These are phyloP conservation scores for Biancaea sappan DNA, from an alignment of 306 rosid genomes.

Conservation along the genomic window DNA sequence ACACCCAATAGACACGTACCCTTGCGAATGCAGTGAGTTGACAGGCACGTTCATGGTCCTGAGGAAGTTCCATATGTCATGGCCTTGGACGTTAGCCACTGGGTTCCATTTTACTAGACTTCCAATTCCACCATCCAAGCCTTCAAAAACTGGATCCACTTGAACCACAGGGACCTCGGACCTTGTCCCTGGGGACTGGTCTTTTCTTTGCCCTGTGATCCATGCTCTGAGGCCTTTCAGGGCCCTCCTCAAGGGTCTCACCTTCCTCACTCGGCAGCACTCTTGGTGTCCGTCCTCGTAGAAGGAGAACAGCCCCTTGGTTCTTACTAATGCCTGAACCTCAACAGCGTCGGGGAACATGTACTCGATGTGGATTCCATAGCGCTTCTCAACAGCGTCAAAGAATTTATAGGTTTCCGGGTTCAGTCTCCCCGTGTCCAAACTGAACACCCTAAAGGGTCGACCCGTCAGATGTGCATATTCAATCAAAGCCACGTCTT, in stretches of 20 bases:
- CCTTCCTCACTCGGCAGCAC: conserved; percentile 94
- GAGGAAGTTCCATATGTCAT: conserved; percentile 77
- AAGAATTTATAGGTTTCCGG: conserved; percentile 83
- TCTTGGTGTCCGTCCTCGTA: conserved; percentile 99
- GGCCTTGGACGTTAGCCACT: conserved; percentile 69
- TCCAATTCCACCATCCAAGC: conserved; percentile 81
- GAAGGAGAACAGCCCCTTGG: conserved; percentile 91
- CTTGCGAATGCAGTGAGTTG: conserved; percentile 75
- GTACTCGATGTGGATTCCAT: conserved; percentile 85
- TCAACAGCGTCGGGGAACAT: conserved; percentile 94
- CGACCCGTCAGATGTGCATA: conserved; percentile 85
- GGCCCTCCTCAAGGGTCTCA: conserved; percentile 86
- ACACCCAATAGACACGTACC: conserved; percentile 84
- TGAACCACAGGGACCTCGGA: conserved; percentile 84
- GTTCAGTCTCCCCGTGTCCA: conserved; percentile 93
- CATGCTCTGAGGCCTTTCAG: conserved; percentile 85
- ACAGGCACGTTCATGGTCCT: conserved; percentile 85
- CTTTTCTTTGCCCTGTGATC: conserved; percentile 95
- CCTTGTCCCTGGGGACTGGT: conserved; percentile 91
- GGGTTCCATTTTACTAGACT: conserved; percentile 96
- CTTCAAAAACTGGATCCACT: conserved; percentile 87
- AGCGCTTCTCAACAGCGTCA: conserved; percentile 80
- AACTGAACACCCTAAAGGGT: conserved; percentile 82
- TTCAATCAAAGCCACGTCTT: conserved; percentile 91
- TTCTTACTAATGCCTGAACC: conserved; percentile 87